phyloP scores from a whole-genome alignment of 805 yeast genomes.

The Kuraishia molischiana region DNA sequence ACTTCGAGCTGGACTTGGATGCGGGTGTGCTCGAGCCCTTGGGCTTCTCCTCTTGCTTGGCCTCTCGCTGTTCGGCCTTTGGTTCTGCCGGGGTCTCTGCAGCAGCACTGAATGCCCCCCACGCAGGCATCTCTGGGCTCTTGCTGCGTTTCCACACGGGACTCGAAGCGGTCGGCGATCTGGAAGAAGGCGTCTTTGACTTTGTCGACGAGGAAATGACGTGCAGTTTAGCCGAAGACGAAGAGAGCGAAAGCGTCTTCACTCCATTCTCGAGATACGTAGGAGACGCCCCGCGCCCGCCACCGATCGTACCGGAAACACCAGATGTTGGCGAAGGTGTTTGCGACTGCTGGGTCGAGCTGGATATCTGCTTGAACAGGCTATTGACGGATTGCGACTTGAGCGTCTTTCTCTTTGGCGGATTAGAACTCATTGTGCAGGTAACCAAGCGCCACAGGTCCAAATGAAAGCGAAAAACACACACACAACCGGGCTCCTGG shows the following conservation, averaged over 20 bases:
- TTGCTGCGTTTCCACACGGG: conserved; percentile 1
- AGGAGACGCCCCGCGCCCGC: too few species aligned
- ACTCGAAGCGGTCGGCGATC: neutral
- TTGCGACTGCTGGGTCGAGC: conserved; percentile 1
- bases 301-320: neutral
- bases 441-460: too few species aligned
- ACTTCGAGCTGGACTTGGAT: neutral
- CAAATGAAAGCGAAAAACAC: too few species aligned
- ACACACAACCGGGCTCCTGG: too few species aligned
- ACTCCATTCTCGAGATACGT: conserved; percentile 1
- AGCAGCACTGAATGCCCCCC: conserved; percentile 1
- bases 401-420: conserved; percentile 11
- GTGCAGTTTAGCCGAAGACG: neutral
- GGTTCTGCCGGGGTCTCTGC: conserved; percentile 3
- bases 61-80: too few species aligned
- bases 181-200: neutral
- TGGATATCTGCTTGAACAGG: conserved; percentile 11
- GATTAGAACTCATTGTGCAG: too few species aligned
- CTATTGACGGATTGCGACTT: conserved; percentile 18
- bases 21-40: neutral
- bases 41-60: too few species aligned
- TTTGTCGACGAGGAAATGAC: neutral
- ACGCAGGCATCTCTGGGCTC: neutral
- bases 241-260: conserved; percentile 3
- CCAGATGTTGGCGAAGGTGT: conserved; percentile 5